Conservation (phyloP, 352 stramenopile genomes). For the Phytophthora lateralis region DNA sequence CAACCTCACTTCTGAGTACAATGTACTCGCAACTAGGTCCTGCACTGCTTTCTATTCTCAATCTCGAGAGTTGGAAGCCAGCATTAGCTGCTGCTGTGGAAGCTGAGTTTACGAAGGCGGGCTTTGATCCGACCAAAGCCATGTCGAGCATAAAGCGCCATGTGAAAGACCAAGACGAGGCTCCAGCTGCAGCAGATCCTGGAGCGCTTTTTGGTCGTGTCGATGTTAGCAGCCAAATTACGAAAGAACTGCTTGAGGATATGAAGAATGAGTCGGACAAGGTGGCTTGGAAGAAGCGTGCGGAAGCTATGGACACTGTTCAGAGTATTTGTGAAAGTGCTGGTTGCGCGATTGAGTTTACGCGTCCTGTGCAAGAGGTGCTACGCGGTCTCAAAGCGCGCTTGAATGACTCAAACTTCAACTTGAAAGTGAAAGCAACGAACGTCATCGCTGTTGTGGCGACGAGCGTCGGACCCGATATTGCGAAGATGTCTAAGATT, state of each 20-base stretch:
- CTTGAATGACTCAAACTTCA: slow-evolving; percentile 85
- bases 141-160: slow-evolving; percentile 64
- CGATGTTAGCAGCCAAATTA: slow-evolving; percentile 82
- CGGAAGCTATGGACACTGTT: slow-evolving; percentile 79
- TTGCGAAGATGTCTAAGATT: slow-evolving; percentile 84
- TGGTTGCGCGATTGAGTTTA: slow-evolving; percentile 84
- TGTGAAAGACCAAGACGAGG: slow-evolving; percentile 72
- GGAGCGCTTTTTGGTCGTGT: slow-evolving; percentile 73
- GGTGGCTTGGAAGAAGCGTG: slow-evolving; percentile 83
- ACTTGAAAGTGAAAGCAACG: slow-evolving; percentile 86
- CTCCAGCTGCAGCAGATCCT: slow-evolving; percentile 42
- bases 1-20: slow-evolving; percentile 66
- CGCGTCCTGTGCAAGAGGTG: slow-evolving; percentile 78
- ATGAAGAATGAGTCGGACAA: slow-evolving; percentile 90
- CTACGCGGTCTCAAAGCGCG: slow-evolving; percentile 78
- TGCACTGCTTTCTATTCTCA: slow-evolving; percentile 78
- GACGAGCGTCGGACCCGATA: slow-evolving; percentile 74
- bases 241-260: slow-evolving; percentile 84
- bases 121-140: slow-evolving; percentile 69
- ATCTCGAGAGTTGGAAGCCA: slow-evolving; percentile 85
- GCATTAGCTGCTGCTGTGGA: slow-evolving; percentile 78
- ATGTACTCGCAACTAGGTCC: slow-evolving; percentile 90
- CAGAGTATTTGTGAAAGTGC: slow-evolving; percentile 81
- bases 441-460: slow-evolving; percentile 84
- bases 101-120: slow-evolving; percentile 82